These are phyloP conservation scores for Podosphaera fusca DNA, from an alignment of 2,329 filamentous ascomycete genomes.

Conservation along the genomic window DNA sequence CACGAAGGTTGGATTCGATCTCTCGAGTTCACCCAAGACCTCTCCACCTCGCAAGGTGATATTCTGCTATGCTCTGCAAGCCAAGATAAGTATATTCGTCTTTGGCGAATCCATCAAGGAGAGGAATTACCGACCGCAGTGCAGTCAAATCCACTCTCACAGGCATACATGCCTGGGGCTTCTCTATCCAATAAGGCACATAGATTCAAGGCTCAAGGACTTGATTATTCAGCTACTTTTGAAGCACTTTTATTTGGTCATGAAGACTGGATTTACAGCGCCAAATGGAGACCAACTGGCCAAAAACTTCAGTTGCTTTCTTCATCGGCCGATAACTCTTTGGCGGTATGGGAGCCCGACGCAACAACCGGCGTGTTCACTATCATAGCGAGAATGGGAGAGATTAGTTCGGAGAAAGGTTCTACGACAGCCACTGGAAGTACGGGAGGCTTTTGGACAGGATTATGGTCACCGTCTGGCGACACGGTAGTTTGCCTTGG, in stretches of 20 bases:
- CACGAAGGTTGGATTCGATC: slow-evolving; percentile 93
- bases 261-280: slow-evolving; percentile 95
- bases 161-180: slow-evolving; percentile 38
- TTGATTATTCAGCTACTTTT: slow-evolving; percentile 63
- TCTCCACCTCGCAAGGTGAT: slow-evolving; percentile 30
- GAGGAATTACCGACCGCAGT: slow-evolving; percentile 32
- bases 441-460: slow-evolving; percentile 89
- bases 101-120: slow-evolving; percentile 69
- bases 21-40: slow-evolving; percentile 50
- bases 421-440: slow-evolving; percentile 92
- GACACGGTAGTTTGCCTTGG: slow-evolving; percentile 58
- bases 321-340: slow-evolving; percentile 82
- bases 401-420: slow-evolving; percentile 85
- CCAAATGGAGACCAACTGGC: slow-evolving; percentile 20
- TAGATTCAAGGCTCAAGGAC: slow-evolving; percentile 34
- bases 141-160: slow-evolving; percentile 31
- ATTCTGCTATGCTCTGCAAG: slow-evolving; percentile 76
- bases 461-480: slow-evolving; percentile 69
- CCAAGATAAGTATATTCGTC: slow-evolving; percentile 88
- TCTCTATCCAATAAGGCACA: slow-evolving; percentile 80
- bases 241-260: slow-evolving; percentile 85
- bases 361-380: slow-evolving; percentile 72
- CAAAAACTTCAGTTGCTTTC: slow-evolving; percentile 51
- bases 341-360: slow-evolving; percentile 83
- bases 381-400: slow-evolving; percentile 62